Evolutionary conservation across 495 filamentous ascomycete genomes (phyloP).

Genomic region (Neurospora intermedia): DNA sequence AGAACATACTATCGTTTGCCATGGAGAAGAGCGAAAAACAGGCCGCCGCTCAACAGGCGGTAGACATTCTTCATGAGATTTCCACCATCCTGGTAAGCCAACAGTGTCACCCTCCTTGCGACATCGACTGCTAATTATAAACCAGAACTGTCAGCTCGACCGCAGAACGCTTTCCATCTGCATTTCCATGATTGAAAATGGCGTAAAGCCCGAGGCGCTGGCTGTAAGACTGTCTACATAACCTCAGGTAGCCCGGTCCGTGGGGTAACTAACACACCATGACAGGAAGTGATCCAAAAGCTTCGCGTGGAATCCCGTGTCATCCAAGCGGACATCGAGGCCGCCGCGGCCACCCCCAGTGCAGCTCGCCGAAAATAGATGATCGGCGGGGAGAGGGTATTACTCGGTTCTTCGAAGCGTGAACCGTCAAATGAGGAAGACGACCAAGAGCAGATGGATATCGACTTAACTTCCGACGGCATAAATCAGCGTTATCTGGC

Average conservation of each 20-base stretch:
- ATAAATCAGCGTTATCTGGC: background rate
- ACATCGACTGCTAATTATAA: background rate
- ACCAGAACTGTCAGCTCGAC: slow-evolving; percentile 84
- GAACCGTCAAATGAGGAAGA: background rate
- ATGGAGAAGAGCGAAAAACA: slow-evolving; percentile 51
- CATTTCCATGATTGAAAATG: slow-evolving; percentile 94
- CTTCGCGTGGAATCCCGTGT: background rate
- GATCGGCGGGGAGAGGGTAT: background rate
- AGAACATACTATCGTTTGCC: background rate
- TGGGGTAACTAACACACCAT: background rate
- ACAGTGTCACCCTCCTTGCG: background rate
- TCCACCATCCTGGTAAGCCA: slow-evolving; percentile 65
- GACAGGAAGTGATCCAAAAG: background rate
- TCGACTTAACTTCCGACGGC: background rate
- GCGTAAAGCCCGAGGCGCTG: slow-evolving; percentile 89
- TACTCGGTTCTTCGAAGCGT: background rate
- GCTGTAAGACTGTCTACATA: slow-evolving; percentile 50
- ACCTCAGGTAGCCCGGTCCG: background rate
- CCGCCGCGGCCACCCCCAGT: background rate
- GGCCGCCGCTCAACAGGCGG: slow-evolving; percentile 85
- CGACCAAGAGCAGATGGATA: background rate
- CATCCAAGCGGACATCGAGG: background rate
- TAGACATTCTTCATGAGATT: slow-evolving; percentile 93
- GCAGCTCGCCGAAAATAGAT: background rate
- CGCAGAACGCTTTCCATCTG: slow-evolving; percentile 84